A percentile compares a stretch with the other conserved stretches of the same genome.
Conservation (phyloP, 2,329 filamentous ascomycete species). For the Macrophomina pseudophaseolina region DNA sequence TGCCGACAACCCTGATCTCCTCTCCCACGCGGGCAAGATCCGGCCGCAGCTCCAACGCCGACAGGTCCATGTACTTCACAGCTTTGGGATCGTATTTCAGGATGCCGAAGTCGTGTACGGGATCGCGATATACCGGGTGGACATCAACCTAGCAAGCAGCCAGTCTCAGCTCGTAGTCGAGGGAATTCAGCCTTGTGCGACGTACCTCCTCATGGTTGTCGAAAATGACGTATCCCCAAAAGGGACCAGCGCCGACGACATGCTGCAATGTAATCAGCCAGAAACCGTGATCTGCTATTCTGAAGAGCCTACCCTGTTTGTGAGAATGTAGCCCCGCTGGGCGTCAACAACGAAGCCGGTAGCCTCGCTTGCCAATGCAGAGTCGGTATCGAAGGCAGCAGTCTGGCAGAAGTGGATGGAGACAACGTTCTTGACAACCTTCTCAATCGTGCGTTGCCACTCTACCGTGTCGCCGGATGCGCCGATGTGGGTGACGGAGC, state of each 20-base stretch:
- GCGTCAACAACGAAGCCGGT: slow-evolving; percentile 98
- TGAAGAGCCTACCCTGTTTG: slow-evolving; percentile 48
- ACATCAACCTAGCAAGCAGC: slow-evolving; percentile 74
- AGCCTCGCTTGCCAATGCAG: slow-evolving; percentile 90
- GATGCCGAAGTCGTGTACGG: slow-evolving; percentile 97
- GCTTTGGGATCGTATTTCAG: slow-evolving; percentile 93
- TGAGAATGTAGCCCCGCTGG: slow-evolving; percentile 73
- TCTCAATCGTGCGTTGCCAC: slow-evolving; percentile 96
- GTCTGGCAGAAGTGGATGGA: slow-evolving; percentile 99
- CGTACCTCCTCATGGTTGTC: slow-evolving; percentile 89
- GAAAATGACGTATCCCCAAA: slow-evolving; percentile 98
- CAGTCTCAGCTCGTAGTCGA: slow-evolving; percentile 27
- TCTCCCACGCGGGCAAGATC: slow-evolving; percentile 85
- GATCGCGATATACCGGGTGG: slow-evolving; percentile 94
- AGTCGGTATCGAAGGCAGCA: slow-evolving; percentile 96
- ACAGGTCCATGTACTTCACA: slow-evolving; percentile 96
- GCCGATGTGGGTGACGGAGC: slow-evolving; percentile 46
- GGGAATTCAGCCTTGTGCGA: slow-evolving; percentile 14
- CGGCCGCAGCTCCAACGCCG: slow-evolving; percentile 78
- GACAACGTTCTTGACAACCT: slow-evolving; percentile 91
- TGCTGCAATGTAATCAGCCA: slow-evolving; percentile 59
- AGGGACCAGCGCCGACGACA: slow-evolving; percentile 92
- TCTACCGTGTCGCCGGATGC: slow-evolving; percentile 71
- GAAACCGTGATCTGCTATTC: neutral
- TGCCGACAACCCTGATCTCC: slow-evolving; percentile 96